Conservation (phyloP, 441 rosid species). For the Hura crepitans region DNA sequence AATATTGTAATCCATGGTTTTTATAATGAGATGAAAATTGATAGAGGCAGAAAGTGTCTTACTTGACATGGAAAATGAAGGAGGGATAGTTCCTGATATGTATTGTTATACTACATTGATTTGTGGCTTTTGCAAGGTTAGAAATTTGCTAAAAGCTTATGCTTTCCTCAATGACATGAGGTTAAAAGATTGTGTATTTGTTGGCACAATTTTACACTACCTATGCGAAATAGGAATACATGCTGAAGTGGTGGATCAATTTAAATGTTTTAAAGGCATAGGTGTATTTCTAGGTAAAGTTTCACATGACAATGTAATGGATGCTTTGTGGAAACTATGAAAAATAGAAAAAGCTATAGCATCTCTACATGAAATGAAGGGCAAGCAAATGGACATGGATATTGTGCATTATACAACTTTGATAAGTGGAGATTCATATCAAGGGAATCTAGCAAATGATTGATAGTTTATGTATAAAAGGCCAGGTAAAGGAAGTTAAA, state of each 20-base stretch:
- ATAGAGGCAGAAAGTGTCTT: conserved; percentile 51
- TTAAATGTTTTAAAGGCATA: conserved; percentile 33
- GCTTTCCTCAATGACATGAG: conserved; percentile 41
- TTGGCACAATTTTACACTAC: conserved; percentile 52
- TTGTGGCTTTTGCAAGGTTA: conserved; percentile 40
- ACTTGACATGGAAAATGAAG: conserved; percentile 43
- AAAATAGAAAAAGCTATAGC: conserved; percentile 51
- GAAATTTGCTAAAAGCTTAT: conserved; percentile 44
- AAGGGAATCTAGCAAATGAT: conserved; percentile 47
- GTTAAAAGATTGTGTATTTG: conserved; percentile 47
- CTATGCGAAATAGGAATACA: conserved; percentile 40
- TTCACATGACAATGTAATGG: conserved; percentile 44
- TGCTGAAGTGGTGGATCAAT: conserved; percentile 37
- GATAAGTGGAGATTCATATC: conserved; percentile 53
- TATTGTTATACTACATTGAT: conserved; percentile 44
- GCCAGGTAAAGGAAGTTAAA: conserved; percentile 57
- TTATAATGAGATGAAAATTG: conserved; percentile 50
- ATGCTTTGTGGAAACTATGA: conserved; percentile 58
- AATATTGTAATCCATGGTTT: conserved; percentile 48
- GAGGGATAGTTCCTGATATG: conserved; percentile 45
- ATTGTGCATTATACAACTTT: conserved; percentile 60
- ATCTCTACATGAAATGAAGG: conserved; percentile 57
- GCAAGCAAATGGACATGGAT: conserved; percentile 46
- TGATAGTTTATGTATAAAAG: conserved; percentile 54
- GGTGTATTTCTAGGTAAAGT: conserved; percentile 51